Evolutionary conservation across 1,139 yeast species (phyloP).

Genomic region (Suhomyces wounanorum): DNA sequence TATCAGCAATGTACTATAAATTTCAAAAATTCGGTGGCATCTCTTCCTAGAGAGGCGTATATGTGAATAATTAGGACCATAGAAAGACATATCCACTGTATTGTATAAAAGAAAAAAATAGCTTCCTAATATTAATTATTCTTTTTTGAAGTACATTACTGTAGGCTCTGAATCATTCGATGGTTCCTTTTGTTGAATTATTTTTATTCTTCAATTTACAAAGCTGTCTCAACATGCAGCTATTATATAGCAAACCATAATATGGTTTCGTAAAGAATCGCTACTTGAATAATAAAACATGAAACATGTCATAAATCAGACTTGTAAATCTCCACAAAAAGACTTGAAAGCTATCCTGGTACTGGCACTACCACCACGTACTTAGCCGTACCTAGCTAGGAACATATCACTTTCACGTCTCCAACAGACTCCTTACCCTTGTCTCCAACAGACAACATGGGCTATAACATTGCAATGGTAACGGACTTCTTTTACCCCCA

Average conservation of each 20-base stretch:
- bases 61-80: slow-evolving; percentile 2
- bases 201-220: too few species aligned
- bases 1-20: slow-evolving; percentile 67
- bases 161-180: background rate
- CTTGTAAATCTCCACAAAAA: too few species aligned
- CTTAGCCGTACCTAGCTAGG: background rate
- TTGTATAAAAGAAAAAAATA: background rate
- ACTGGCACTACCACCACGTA: too few species aligned
- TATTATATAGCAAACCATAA: too few species aligned
- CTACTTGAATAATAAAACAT: too few species aligned
- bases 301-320: too few species aligned
- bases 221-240: too few species aligned
- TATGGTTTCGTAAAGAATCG: too few species aligned
- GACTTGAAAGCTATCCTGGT: too few species aligned
- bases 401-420: slow-evolving; percentile 1
- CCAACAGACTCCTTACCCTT: slow-evolving; percentile 5
- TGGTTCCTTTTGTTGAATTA: background rate
- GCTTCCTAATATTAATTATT: background rate
- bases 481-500: slow-evolving; percentile 98
- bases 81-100: slow-evolving; percentile 1
- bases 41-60: slow-evolving; percentile 49
- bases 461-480: slow-evolving; percentile 69
- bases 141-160: background rate
- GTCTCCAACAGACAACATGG: slow-evolving; percentile 16
- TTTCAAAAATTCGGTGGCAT: slow-evolving; percentile 62